Base-by-base conservation (phyloP, 2,329 filamentous ascomycete genomes). In the Diaporthe vexans region DNA sequence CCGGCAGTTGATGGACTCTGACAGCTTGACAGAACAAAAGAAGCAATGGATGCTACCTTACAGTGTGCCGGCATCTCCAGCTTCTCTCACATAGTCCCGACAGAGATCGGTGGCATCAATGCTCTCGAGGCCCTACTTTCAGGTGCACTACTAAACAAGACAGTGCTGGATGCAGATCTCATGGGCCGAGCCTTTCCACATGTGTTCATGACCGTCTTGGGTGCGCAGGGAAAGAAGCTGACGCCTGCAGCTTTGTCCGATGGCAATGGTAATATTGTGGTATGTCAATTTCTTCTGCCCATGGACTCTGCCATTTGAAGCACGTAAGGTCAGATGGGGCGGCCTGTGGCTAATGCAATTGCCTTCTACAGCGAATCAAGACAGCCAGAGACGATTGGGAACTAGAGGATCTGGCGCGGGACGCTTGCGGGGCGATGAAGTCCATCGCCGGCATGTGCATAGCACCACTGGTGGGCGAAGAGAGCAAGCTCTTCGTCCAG, bases 21-120 rank as follows among this genome's bases (percentile, higher is more conserved):
- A 46, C 9, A 13, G 5, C 24, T 2, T 35, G 3, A 15, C 1
- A 68, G 63, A 13, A 68, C 48, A 13, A 68, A 68, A 54, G 63
- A 68, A 21, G 63, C 63, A 29, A 54, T 68, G 48, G 7, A 54
- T 7, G 63, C 63, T 15, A 40, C 48, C 3, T 21, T 68, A 15
- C 21, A 54, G 2, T 54, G 46, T n/a, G 63, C 63, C 5, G 48
- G 63, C n/a, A 13, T 68, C 13, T 54, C 63, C 29, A 5, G 21
- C n/a, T 68, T 68, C 63, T 68, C 48, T 10, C 63, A 68, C 17
- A 68, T 68, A 9, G 48, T 68, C 3, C 63, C 63, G 48, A 68
- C 63, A 13, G 63, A 68, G 19, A 68, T 68, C 17, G 63, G 63
- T 8, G 63, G 63, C 3, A 68, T 68, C n/a, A 68, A 68, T 4